Evolutionary conservation across 306 rosid genomes (phyloP).

Genomic region (Vigna radiata): DNA sequence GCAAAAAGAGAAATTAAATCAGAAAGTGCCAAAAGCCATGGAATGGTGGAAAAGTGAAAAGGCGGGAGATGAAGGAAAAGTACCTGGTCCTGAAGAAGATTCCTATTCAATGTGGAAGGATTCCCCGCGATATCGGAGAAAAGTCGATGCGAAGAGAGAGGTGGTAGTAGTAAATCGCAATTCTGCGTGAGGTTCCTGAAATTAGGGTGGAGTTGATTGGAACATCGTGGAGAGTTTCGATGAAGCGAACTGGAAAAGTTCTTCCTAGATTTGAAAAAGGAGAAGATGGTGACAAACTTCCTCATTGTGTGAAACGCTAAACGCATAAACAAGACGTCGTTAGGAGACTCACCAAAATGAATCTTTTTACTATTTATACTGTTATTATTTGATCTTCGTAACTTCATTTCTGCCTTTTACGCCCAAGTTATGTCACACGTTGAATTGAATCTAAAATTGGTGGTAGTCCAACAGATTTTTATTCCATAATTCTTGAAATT

Average conservation of each 20-base stretch:
- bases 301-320: conserved; percentile 39
- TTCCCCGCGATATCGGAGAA: conserved; percentile 50
- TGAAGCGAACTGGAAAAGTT: conserved; percentile 19
- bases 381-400: not conserved
- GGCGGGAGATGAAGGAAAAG: not conserved
- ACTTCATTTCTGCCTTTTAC: not conserved
- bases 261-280: conserved; percentile 47
- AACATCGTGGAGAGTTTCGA: not conserved
- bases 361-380: not conserved
- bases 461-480: too few relatives aligned
- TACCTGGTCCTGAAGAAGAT: conserved; percentile 58
- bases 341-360: not conserved
- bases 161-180: not conserved
- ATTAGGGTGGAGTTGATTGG: conserved; percentile 13
- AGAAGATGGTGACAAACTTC: conserved; percentile 50
- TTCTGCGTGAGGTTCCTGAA: not conserved
- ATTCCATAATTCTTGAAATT: too few relatives aligned
- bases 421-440: too few relatives aligned
- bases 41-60: not conserved
- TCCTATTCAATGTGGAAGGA: conserved; percentile 31
- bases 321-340: not conserved
- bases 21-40: not conserved
- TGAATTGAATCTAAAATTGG: too few relatives aligned
- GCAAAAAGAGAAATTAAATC: not conserved
- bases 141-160: conserved; percentile 52